phyloP scores from a whole-genome alignment of 2,329 filamentous ascomycete genomes.

The Colletotrichum gloeosporioides region DNA sequence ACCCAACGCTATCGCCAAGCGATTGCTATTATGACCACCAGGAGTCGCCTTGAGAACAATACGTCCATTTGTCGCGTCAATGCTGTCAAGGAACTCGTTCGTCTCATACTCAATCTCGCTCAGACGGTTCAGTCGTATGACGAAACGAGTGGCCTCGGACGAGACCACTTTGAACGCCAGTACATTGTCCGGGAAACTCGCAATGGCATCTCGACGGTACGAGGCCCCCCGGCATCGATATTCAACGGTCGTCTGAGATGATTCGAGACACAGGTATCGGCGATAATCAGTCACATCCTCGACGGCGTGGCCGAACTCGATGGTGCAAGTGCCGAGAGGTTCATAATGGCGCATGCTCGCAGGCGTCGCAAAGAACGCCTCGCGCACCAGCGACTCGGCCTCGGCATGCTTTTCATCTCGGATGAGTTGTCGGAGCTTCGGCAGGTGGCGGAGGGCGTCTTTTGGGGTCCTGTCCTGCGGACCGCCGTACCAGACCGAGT shows the following conservation, averaged over 20 bases:
- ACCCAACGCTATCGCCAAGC: constrained; percentile 34
- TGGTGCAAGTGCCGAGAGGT: constrained; percentile 38
- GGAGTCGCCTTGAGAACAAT: constrained; percentile 42
- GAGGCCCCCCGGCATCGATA: constrained; percentile 19
- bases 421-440: constrained; percentile 39
- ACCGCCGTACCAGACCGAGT: constrained; percentile 49
- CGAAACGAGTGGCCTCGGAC: constrained; percentile 21
- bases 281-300: constrained; percentile 18
- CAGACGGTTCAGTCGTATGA: constrained; percentile 38
- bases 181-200: constrained; percentile 28
- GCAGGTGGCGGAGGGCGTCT: constrained; percentile 36
- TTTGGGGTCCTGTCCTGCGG: constrained; percentile 42
- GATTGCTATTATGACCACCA: constrained; percentile 38
- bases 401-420: constrained; percentile 32
- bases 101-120: constrained; percentile 48
- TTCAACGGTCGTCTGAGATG: constrained; percentile 8
- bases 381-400: constrained; percentile 22
- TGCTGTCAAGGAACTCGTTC: constrained; percentile 46
- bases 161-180: constrained; percentile 25
- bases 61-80: constrained; percentile 29
- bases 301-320: constrained; percentile 42
- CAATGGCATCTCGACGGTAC: constrained; percentile 28
- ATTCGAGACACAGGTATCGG: constrained; percentile 21
- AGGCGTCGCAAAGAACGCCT: constrained; percentile 49
- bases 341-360: constrained; percentile 53